Conservation (phyloP, 805 yeast genomes). For the Sugiyamaella floridensis region DNA sequence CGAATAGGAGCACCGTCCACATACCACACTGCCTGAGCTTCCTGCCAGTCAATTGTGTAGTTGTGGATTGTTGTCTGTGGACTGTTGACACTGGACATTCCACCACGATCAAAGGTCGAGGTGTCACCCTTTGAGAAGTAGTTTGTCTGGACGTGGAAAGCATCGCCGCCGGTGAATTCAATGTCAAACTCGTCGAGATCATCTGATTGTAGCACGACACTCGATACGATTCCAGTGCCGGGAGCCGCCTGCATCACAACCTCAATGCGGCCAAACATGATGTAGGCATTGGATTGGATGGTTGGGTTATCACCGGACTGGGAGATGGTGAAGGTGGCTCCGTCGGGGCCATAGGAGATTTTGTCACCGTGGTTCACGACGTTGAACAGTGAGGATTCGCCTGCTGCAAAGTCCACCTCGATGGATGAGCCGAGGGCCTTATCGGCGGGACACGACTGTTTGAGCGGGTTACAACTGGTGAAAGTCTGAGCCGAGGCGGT, state of each 20-base stretch:
- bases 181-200: slow-evolving; percentile 85
- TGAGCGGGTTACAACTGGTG: slow-evolving; percentile 42
- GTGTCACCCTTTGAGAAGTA: slow-evolving; percentile 78
- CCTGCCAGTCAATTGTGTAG: slow-evolving; percentile 81
- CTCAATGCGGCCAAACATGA: slow-evolving; percentile 85
- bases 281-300: slow-evolving; percentile 66
- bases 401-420: slow-evolving; percentile 43
- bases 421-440: slow-evolving; percentile 57
- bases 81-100: slow-evolving; percentile 49
- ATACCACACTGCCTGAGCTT: slow-evolving; percentile 58
- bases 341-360: slow-evolving; percentile 44
- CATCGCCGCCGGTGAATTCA: slow-evolving; percentile 82
- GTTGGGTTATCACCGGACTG: slow-evolving; percentile 73
- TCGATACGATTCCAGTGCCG: slow-evolving; percentile 75
- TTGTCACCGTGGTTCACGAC: slow-evolving; percentile 30
- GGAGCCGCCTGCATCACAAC: slow-evolving; percentile 63
- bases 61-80: slow-evolving; percentile 62
- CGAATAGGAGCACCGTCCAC: slow-evolving; percentile 66
- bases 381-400: slow-evolving; percentile 38
- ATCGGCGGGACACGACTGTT: slow-evolving; percentile 39
- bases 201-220: slow-evolving; percentile 74
- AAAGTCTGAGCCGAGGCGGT: slow-evolving; percentile 24
- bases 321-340: slow-evolving; percentile 54
- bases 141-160: slow-evolving; percentile 59
- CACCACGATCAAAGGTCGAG: slow-evolving; percentile 73